phyloP scores from a whole-genome alignment of 129 eudicot species.

The Heracleum sosnowskyi region DNA sequence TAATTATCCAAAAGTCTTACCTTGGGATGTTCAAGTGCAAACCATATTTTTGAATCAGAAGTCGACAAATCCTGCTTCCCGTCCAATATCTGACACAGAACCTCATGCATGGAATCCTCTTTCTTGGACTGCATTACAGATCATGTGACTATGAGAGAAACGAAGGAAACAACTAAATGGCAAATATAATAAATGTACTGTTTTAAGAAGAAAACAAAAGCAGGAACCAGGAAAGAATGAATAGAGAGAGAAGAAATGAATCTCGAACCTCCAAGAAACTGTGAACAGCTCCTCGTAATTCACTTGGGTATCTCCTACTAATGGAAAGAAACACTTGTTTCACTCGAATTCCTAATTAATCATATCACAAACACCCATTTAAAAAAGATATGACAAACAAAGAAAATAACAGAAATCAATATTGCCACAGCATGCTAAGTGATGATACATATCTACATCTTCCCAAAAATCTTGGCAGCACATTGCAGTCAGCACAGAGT shows the following conservation, averaged over 20 bases:
- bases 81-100: slow-evolving; percentile 54
- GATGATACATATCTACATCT: neutral
- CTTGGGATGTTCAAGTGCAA: slow-evolving; percentile 86
- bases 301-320: slow-evolving; percentile 48
- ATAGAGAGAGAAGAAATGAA: neutral
- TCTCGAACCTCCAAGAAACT: slow-evolving; percentile 45
- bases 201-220: neutral
- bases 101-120: slow-evolving; percentile 41
- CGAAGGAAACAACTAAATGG: neutral
- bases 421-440: neutral
- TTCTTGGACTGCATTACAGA: slow-evolving; percentile 44
- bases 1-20: slow-evolving; percentile 24
- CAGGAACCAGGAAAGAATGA: neutral
- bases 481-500: slow-evolving; percentile 6
- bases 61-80: slow-evolving; percentile 41
- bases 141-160: slow-evolving; percentile 21
- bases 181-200: neutral
- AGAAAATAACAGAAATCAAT: neutral
- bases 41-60: slow-evolving; percentile 64
- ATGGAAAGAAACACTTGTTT: slow-evolving; percentile 50
- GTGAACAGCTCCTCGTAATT: slow-evolving; percentile 50
- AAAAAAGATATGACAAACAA: slow-evolving; percentile 7
- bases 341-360: slow-evolving; percentile 30
- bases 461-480: slow-evolving; percentile 4
- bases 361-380: neutral